Evolutionary conservation across 139 green algal species (phyloP).

Genomic region (Gonium pectorale): DNA sequence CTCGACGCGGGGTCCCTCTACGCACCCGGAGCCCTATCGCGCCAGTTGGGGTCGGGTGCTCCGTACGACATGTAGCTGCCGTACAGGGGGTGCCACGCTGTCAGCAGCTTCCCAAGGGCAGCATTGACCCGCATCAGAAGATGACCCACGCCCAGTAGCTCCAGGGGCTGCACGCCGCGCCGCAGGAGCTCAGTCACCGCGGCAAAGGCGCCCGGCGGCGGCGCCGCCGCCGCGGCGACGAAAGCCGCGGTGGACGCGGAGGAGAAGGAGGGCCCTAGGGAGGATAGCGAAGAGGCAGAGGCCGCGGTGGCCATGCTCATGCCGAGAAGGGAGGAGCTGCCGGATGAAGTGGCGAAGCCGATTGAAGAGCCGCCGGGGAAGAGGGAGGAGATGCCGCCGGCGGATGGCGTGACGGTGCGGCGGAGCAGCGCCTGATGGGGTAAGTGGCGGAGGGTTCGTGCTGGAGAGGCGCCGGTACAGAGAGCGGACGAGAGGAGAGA

Average conservation of each 20-base stretch:
- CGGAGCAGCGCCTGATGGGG: slow-evolving; percentile 33
- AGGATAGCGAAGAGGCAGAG: too few species aligned
- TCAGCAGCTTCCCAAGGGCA: slow-evolving; percentile 56
- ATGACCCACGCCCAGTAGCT: slow-evolving; percentile 59
- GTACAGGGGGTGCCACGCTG: slow-evolving; percentile 66
- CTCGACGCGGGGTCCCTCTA: too few species aligned
- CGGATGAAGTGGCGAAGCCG: not conserved
- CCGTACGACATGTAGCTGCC: slow-evolving; percentile 43
- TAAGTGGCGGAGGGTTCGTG: not conserved
- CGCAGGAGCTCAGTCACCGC: slow-evolving; percentile 63
- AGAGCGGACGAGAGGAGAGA: not conserved
- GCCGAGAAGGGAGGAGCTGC: too few species aligned
- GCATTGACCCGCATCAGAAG: slow-evolving; percentile 22
- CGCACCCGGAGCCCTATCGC: slow-evolving; percentile 21
- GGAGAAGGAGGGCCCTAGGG: not conserved
- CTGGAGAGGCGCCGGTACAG: not conserved
- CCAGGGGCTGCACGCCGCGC: slow-evolving; percentile 66
- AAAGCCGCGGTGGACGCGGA: not conserved
- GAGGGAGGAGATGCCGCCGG: not conserved
- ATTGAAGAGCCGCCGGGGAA: too few species aligned
- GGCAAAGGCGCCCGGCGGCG: not conserved
- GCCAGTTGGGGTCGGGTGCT: slow-evolving; percentile 34
- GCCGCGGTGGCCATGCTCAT: too few species aligned
- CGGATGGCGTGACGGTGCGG: not conserved
- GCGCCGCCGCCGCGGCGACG: not conserved